Conservation (phyloP, 768 basidiomycete species). For the Boletus sp. region DNA sequence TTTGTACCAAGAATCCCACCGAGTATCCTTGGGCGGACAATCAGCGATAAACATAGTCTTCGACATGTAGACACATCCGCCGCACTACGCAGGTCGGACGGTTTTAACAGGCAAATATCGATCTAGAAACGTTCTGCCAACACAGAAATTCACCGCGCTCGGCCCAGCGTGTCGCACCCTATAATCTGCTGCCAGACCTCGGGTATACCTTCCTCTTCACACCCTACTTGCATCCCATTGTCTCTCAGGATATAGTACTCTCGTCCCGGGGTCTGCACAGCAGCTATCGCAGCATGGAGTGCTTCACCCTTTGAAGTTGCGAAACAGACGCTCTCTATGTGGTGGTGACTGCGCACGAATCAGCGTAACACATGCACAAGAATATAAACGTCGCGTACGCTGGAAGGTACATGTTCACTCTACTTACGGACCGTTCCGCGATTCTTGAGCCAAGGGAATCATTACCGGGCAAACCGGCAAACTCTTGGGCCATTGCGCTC, state of each 20-base stretch:
- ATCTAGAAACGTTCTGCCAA: too few species aligned
- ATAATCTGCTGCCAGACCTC: conserved; percentile 59
- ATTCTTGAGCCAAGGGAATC: conserved; percentile 9
- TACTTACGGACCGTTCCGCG: conserved; percentile 35
- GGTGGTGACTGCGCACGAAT: conserved; percentile 56
- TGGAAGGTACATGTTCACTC: conserved; percentile 61
- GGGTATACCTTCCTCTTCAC: conserved; percentile 70
- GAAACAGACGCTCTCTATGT: conserved; percentile 75
- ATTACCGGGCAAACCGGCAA: conserved; percentile 44
- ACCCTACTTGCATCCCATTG: conserved; percentile 75
- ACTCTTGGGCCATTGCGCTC: conserved; percentile 69
- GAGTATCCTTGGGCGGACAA: not conserved
- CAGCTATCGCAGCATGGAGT: conserved; percentile 62
- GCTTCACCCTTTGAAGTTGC: conserved; percentile 36
- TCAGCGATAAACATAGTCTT: not conserved
- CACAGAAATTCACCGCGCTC: too few species aligned
- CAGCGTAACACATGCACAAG: not conserved
- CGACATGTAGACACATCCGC: not conserved
- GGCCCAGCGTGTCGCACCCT: conserved; percentile 39
- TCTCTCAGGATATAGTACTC: conserved; percentile 70
- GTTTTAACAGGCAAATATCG: not conserved
- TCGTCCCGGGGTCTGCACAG: conserved; percentile 64
- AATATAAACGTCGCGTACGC: conserved; percentile 40
- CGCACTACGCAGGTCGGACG: not conserved
- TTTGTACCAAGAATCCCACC: not conserved